These are phyloP conservation scores for Periconia macrospinosa DNA, from an alignment of 2,329 filamentous ascomycete genomes.

Conservation along the genomic window DNA sequence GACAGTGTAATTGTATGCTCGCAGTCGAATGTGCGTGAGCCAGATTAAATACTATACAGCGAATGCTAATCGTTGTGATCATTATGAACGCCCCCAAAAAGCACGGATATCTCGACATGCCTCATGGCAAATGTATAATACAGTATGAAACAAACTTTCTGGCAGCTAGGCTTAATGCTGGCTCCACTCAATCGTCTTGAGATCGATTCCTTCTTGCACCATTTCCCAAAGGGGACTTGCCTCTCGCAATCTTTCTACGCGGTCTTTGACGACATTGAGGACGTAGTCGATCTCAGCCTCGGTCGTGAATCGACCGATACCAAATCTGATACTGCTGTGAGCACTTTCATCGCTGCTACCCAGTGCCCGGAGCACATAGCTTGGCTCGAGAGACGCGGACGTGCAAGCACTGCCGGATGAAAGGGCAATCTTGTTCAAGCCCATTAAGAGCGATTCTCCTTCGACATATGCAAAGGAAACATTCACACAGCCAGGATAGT, in stretches of 20 bases:
- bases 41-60: slow-evolving; percentile 25
- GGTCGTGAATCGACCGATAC: slow-evolving; percentile 95
- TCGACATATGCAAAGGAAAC: slow-evolving; percentile 98
- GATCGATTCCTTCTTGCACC: slow-evolving; percentile 92
- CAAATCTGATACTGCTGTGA: slow-evolving; percentile 96
- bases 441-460: slow-evolving; percentile 97
- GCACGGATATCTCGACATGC: slow-evolving; percentile 16
- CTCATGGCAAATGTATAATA: slow-evolving; percentile 22
- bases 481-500: slow-evolving; percentile 97
- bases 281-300: slow-evolving; percentile 97
- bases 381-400: slow-evolving; percentile 92
- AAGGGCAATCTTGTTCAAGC: slow-evolving; percentile 93
- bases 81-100: slow-evolving; percentile 21
- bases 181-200: slow-evolving; percentile 97
- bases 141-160: slow-evolving; percentile 13
- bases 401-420: slow-evolving; percentile 97
- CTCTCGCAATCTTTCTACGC: slow-evolving; percentile 90
- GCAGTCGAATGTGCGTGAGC: neutral
- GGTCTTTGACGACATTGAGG: slow-evolving; percentile 85
- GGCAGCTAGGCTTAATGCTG: slow-evolving; percentile 70
- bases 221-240: slow-evolving; percentile 96
- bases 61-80: slow-evolving; percentile 18
- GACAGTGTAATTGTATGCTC: neutral
- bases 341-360: slow-evolving; percentile 97
- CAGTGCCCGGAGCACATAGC: slow-evolving; percentile 90